Conservation (phyloP, 2,329 filamentous ascomycete genomes). For the Coniochaeta sp. region DNA sequence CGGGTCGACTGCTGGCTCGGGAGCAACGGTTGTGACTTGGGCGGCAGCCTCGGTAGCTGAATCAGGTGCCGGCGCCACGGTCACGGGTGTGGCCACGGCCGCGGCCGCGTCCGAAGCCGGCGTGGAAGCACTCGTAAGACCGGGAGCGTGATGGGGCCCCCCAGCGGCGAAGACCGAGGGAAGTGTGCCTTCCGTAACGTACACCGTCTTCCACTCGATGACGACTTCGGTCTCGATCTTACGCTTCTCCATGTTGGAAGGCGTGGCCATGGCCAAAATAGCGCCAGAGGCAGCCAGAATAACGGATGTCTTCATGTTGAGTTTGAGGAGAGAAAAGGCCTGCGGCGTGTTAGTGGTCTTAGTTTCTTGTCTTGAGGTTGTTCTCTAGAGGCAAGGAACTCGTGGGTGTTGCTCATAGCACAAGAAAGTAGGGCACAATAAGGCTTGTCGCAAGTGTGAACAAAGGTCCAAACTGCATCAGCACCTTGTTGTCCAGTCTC, state of each 20-base stretch:
- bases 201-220: constrained; percentile 38
- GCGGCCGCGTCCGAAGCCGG: too few species aligned
- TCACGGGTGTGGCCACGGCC: background rate
- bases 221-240: constrained; percentile 31
- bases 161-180: constrained; percentile 8
- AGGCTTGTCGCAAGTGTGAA: background rate
- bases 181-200: constrained; percentile 17
- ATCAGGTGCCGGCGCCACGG: background rate
- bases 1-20: background rate
- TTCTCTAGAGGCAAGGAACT: background rate
- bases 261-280: constrained; percentile 35
- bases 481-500: background rate
- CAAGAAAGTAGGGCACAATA: background rate
- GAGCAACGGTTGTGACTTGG: background rate
- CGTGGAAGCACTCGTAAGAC: constrained; percentile 6
- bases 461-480: background rate
- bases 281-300: constrained; percentile 37
- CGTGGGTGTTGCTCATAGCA: background rate
- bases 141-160: constrained; percentile 4
- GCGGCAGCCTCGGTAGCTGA: constrained; percentile 5
- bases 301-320: constrained; percentile 43
- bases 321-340: background rate
- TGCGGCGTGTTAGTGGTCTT: background rate
- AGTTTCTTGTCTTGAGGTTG: background rate
- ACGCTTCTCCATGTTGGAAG: constrained; percentile 29